phyloP scores from a whole-genome alignment of 2,329 filamentous ascomycete genomes.

The Diaporthe humulicola region DNA sequence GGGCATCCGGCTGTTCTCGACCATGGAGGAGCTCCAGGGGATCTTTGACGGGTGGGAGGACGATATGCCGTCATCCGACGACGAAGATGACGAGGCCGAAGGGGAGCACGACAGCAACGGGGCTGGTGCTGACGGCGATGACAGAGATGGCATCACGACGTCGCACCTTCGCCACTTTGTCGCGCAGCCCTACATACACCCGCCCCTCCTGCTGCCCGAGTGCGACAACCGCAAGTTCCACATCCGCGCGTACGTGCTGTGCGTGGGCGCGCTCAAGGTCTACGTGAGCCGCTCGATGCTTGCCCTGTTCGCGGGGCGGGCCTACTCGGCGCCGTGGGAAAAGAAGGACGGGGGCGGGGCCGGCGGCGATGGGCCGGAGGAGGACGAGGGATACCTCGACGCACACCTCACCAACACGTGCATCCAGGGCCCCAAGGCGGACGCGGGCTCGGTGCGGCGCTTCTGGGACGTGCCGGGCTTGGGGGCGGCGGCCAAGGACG shows the following conservation, averaged over 20 bases:
- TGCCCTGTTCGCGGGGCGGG: slow-evolving; percentile 85
- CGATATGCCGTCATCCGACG: slow-evolving; percentile 73
- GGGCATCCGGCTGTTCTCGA: slow-evolving; percentile 90
- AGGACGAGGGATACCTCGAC: slow-evolving; percentile 67
- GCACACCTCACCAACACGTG: slow-evolving; percentile 96
- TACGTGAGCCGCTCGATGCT: slow-evolving; percentile 94
- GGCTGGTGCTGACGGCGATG: slow-evolving; percentile 51
- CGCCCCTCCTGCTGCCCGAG: slow-evolving; percentile 79
- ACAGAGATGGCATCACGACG: slow-evolving; percentile 76
- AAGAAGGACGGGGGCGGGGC: slow-evolving; percentile 14
- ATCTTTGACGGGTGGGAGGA: slow-evolving; percentile 96
- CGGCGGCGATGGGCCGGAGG: slow-evolving; percentile 42
- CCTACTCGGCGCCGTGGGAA: slow-evolving; percentile 76
- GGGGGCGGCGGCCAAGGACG: slow-evolving; percentile 55
- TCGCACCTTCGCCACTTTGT: slow-evolving; percentile 96
- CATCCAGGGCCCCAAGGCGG: slow-evolving; percentile 73
- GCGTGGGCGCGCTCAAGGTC: slow-evolving; percentile 81
- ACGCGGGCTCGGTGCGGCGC: slow-evolving; percentile 72
- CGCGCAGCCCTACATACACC: slow-evolving; percentile 94
- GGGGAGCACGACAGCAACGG: slow-evolving; percentile 48
- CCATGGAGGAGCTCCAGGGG: slow-evolving; percentile 82
- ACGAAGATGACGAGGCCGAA: slow-evolving; percentile 61
- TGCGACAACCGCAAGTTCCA: slow-evolving; percentile 88
- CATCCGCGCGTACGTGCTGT: slow-evolving; percentile 91
- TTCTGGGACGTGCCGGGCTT: slow-evolving; percentile 76